A percentile compares a stretch with the other conserved stretches of the same genome.
phyloP scores from a whole-genome alignment of 2,329 filamentous ascomycete genomes.

The Alternaria arbusti region DNA sequence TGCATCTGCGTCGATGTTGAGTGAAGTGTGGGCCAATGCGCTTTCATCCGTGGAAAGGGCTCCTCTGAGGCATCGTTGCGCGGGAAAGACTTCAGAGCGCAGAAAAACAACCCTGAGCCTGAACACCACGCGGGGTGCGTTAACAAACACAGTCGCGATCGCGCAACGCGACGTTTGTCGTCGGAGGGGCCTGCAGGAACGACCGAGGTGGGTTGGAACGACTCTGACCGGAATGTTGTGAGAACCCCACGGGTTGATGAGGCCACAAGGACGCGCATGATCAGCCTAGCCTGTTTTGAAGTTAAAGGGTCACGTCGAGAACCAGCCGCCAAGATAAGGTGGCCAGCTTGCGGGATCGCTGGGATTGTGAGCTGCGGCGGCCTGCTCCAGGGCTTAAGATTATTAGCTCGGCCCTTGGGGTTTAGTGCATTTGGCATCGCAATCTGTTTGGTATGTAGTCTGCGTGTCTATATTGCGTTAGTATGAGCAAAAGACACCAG shows the following conservation, averaged over 20 bases:
- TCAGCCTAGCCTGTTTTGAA: background rate
- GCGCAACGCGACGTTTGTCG: constrained; percentile 9
- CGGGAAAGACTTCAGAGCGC: constrained; percentile 4
- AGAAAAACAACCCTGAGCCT: background rate
- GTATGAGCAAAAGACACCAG: background rate
- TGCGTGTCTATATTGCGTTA: background rate
- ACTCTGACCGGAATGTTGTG: constrained; percentile 1
- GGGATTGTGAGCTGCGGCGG: background rate
- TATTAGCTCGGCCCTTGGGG: background rate
- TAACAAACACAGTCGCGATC: background rate
- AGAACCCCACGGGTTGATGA: constrained; percentile 1
- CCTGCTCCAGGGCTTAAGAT: background rate
- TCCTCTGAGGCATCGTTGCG: constrained; percentile 3
- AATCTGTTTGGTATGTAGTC: background rate
- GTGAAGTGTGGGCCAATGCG: background rate
- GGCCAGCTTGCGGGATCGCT: background rate
- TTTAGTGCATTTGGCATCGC: background rate
- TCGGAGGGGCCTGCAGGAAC: background rate
- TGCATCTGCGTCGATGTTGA: constrained; percentile 1
- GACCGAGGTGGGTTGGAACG: constrained; percentile 6
- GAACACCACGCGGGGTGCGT: background rate
- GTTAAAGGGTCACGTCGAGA: constrained; percentile 1
- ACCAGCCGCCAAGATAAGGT: constrained; percentile 1
- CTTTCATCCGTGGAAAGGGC: constrained; percentile 8
- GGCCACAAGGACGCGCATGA: constrained; percentile 1